Evolutionary conservation across 2,329 filamentous ascomycete genomes (phyloP), one percentile per base, ranked within the genome.

Genomic region (Didymella arachidicola): DNA sequence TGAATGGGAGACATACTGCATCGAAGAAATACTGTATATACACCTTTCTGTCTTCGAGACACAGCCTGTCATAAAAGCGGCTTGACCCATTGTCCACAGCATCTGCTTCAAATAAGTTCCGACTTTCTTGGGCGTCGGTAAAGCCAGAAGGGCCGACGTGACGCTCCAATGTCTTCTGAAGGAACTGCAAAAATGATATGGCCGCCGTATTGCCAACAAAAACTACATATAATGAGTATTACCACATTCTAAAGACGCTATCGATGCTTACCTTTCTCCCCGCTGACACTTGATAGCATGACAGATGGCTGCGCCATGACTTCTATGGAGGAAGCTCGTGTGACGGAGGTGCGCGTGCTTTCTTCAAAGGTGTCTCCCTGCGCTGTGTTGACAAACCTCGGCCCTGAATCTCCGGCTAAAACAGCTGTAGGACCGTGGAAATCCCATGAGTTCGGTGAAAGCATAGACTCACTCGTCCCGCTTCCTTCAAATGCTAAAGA

Each of bases 101-200:
- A 27, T 82, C 78, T 16, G 78, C 80, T 65, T 86, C 83, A 0
- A 85, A 79, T 81, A 86, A 84, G 34, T 78, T 79, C 51, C 84
- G 80, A n/a, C 78, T 80, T 39, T 79, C 79, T 19, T 80, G 75
- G 63, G 80, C 81, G 54, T 85, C 79, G 0, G 84, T 83, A 65
- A 86, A 86, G 16, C 80, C 78, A 0, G 83, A 84, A 1, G 83
- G 82, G 0, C 83, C 84, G 53, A 85, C 83, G 58, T 84, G 79
- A 30, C 81, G 80, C 10, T 79, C 79, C 61, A 81, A 67, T 2
- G 77, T 79, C 12, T 81, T 76, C 14, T 83, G 79, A 14, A 85
- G 75, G 34, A 85, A 78, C 56, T 86, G 83, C 1, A 87, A 71
- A 57, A 87, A 87, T 0, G 84, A 86, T 14, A 87, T 72, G 0